Base-by-base conservation (phyloP, 2,329 filamentous ascomycete genomes). In the Aspergillus caelatus region DNA sequence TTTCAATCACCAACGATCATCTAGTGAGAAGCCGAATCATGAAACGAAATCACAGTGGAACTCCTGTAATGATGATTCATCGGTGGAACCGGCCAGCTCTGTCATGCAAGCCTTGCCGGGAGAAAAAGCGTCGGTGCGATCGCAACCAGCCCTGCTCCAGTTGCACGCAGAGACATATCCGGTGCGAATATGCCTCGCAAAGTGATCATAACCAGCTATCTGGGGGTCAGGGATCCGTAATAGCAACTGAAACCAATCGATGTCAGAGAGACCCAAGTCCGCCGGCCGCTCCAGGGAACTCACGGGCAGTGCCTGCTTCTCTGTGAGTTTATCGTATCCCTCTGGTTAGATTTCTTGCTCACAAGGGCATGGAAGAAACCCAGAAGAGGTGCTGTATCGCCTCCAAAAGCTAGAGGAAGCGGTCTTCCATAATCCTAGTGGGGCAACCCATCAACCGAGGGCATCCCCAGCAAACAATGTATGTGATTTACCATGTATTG, bases 71-170 rank as follows among this genome's bases (percentile, higher is more conserved):
- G 48, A 52, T 52, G 48, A 34, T 54, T 8, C 60, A 62, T 23
- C 62, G 50, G 4, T 62, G 53, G 57, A 45, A 28, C 16, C 57
- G 63, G 32, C 65, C 66, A 12, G 57, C 66, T 3, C 23, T 68
- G 30, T 69, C 68, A 7, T 72, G 70, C 39, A 46, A 28, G 7
- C 56, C 62, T 14, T 72, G 71, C 54, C 66, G 70, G 11, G 62
- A 65, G 21, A 69, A 70, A 58, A 71, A 72, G 53, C 63, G 67
- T 14, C 66, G 70, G 10, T 72, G 70, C 48, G 65, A 72, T 57
- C 66, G 69, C 21, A 34, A 28, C 16, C 65, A 67, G 26, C 71
- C 71, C 26, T 72, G 69, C 41, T 67, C 65, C 11, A 72, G 68
- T 21, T 72, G 68, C 26, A 50, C 55, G 14, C 67, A 66, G 41